Percentiles rank a stretch among this genome's conserved stretches.
Evolutionary conservation across 495 filamentous ascomycete genomes (phyloP).

Genomic region (Tuber borchii): DNA sequence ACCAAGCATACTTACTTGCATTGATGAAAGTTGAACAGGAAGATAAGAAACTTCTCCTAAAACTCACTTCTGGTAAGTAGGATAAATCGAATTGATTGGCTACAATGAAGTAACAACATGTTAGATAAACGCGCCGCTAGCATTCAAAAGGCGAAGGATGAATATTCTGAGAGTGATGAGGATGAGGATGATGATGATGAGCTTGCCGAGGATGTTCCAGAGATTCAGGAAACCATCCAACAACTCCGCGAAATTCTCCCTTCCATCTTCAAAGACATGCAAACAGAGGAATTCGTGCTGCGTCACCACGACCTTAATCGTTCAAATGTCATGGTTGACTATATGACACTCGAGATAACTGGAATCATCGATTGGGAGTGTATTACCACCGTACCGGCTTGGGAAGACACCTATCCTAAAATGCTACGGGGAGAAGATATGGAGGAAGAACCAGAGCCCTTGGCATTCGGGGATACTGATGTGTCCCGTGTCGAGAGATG

Average conservation of each 20-base stretch:
- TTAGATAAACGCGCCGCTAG: background rate
- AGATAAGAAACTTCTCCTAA: constrained; percentile 18
- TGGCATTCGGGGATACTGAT: constrained; percentile 37
- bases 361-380: constrained; percentile 54
- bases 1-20: constrained; percentile 38
- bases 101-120: background rate
- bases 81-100: background rate
- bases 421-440: constrained; percentile 43
- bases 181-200: too few relatives aligned
- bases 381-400: constrained; percentile 48
- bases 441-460: constrained; percentile 39
- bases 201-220: constrained; percentile 10
- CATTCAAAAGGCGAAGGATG: constrained; percentile 6
- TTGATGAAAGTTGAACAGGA: constrained; percentile 25
- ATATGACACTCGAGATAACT: constrained; percentile 43
- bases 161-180: constrained; percentile 18
- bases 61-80: background rate
- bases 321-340: constrained; percentile 51
- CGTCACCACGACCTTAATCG: constrained; percentile 48
- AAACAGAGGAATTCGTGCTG: constrained; percentile 38
- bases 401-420: constrained; percentile 47
- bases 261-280: constrained; percentile 25
- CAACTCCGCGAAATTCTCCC: constrained; percentile 18
- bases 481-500: constrained; percentile 26
- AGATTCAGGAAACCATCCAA: constrained; percentile 11